Evolutionary conservation across 2,329 filamentous ascomycete genomes (phyloP).

Genomic region (Aspergillus sp.): DNA sequence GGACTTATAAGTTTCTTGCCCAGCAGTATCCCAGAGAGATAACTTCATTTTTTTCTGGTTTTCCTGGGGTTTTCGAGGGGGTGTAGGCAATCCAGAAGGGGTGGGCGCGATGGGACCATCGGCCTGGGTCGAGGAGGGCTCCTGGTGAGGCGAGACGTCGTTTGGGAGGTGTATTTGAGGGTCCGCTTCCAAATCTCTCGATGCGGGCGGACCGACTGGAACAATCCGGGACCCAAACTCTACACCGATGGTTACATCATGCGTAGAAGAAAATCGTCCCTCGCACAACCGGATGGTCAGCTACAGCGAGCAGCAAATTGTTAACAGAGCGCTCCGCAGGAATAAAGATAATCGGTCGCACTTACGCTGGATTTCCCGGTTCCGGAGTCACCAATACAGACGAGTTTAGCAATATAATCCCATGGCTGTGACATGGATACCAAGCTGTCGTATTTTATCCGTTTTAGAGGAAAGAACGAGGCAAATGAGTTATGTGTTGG

Average conservation of each 20-base stretch:
- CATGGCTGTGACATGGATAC: conserved; percentile 62
- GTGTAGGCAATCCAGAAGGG: conserved; percentile 33
- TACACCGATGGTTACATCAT: conserved; percentile 96
- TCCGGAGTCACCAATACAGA: conserved; percentile 94
- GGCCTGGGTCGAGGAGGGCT: conserved; percentile 10
- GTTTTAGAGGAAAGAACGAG: neutral
- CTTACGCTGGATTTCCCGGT: conserved; percentile 82
- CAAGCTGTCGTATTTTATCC: conserved; percentile 8
- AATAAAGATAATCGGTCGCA: conserved; percentile 5
- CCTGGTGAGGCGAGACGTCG: conserved; percentile 9
- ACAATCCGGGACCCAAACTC: conserved; percentile 94
- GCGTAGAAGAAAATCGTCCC: conserved; percentile 88
- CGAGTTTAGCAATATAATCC: conserved; percentile 99
- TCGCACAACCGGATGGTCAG: conserved; percentile 95
- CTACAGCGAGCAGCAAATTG: conserved; percentile 41
- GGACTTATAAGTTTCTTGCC: conserved; percentile 96
- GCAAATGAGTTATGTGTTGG: neutral
- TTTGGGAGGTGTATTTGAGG: conserved; percentile 27
- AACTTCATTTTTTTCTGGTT: conserved; percentile 83
- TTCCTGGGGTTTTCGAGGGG: conserved; percentile 36
- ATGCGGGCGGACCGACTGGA: conserved; percentile 80
- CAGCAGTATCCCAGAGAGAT: conserved; percentile 91
- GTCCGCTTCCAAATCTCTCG: conserved; percentile 56
- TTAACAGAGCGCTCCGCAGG: conserved; percentile 8
- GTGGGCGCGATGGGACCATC: conserved; percentile 17